Evolutionary conservation across 2,329 filamentous ascomycete species (phyloP).

Genomic region (Diaporthe velutina): DNA sequence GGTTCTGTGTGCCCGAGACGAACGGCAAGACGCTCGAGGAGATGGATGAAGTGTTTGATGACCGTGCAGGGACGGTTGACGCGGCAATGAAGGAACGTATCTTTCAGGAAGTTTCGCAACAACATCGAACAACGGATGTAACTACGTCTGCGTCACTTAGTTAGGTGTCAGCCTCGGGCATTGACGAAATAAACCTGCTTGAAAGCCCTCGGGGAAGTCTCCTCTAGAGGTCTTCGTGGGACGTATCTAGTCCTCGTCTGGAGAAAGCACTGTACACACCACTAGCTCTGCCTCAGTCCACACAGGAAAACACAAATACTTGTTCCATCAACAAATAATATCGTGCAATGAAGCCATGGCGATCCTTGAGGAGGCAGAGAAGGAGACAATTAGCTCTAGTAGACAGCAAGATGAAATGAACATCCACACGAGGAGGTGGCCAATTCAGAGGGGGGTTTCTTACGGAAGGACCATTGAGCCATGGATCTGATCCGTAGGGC

Average conservation of each 20-base stretch:
- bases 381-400: no score
- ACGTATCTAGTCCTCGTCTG: background rate
- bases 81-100: slow-evolving; percentile 20
- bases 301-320: background rate
- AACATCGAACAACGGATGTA: slow-evolving; percentile 5
- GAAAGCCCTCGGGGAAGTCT: background rate
- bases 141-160: slow-evolving; percentile 2
- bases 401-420: no score
- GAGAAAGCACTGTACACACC: background rate
- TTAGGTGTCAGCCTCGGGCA: background rate
- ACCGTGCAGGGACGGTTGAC: slow-evolving; percentile 49
- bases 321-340: background rate
- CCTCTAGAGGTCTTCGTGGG: background rate
- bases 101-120: slow-evolving; percentile 23
- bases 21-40: slow-evolving; percentile 34
- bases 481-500: no score
- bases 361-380: no score
- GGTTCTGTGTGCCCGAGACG: slow-evolving; percentile 35
- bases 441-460: no score
- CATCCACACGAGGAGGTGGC: no score
- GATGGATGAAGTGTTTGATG: slow-evolving; percentile 42
- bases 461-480: no score
- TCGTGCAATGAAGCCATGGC: no score
- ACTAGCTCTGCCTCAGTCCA: background rate
- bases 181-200: background rate